Base-by-base conservation (phyloP, 164 flowering plant species). In the Aristolochia fimbriata region DNA sequence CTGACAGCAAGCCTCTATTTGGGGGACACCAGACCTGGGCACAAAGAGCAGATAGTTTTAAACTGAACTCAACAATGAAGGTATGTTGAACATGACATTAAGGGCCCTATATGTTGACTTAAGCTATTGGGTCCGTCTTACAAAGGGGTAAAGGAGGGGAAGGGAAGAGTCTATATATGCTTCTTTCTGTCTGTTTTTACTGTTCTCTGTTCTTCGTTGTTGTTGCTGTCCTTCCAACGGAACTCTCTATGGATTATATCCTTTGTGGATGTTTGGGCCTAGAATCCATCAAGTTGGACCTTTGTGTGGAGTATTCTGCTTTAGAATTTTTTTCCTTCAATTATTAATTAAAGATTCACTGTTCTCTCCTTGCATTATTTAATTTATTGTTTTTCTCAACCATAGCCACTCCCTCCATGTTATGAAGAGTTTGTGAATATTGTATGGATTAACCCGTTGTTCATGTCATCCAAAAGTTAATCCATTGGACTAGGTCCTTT, bases 21-120 rank as follows among this genome's bases (percentile, higher is more conserved):
- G 99, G 97, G 55, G 99, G 97, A 46, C 80, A 85, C 75, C 75
- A 74, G 65, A 86, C 74, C 69, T 94, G 99, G 99, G 52, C 47
- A 15, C 81, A 88, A 54, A 79, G 99, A 70, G 89, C 83, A 48
- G 74, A 87, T 47, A 88, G 95, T 63, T 94, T 85, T 63, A 84
- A 80, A 63, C 47, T 91, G 21, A 88, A 80, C 43, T 66, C 86
- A 27, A 71, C 71, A 27, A 88, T 90, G 95, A 86, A 91, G 97
- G 99, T 87, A 68, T 64, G 51, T 25, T 41, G 47, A 27, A 14
- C 25, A 12, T 21, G 24, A 15, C 24, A 62, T 61, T 37, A 12
- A 49, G 12, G 2, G 4, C 43, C 43, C 43, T 37, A 37, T 37
- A 37, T 37, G 9, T 37, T 37, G 12, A 27, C 30, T 2, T 27